A percentile compares a stretch with the other conserved stretches of the same genome.
These are phyloP conservation scores for Coemansia pectinata DNA, from an alignment of 192 early-diverging fungal species.

Conservation along the genomic window DNA sequence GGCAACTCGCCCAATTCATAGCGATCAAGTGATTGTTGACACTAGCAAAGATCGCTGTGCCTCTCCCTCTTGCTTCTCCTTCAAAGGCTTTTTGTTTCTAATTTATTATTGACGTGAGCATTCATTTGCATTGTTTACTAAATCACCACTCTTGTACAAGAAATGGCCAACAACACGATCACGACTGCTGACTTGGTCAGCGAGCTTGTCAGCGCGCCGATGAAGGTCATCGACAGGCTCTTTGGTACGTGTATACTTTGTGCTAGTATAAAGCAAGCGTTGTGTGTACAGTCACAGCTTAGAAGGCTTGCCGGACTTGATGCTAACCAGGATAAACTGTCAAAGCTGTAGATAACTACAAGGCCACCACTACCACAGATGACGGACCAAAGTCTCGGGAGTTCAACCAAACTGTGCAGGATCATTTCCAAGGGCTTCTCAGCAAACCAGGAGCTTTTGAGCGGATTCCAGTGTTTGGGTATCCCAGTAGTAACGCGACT, in stretches of 20 bases:
- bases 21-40: background rate
- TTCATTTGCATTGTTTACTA: background rate
- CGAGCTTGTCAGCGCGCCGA: slow-evolving; percentile 36
- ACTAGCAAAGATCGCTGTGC: background rate
- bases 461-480: slow-evolving; percentile 27
- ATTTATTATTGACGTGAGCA: background rate
- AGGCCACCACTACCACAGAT: background rate
- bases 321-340: background rate
- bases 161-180: slow-evolving; percentile 13
- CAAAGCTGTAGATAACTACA: background rate
- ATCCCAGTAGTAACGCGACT: background rate
- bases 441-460: slow-evolving; percentile 12
- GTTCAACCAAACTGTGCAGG: slow-evolving; percentile 29
- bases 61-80: background rate
- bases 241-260: slow-evolving; percentile 24
- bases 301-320: background rate
- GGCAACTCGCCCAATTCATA: background rate
- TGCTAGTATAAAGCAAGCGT: background rate
- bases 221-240: slow-evolving; percentile 33
- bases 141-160: background rate
- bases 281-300: background rate
- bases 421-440: slow-evolving; percentile 31
- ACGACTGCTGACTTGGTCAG: slow-evolving; percentile 13
- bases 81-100: background rate
- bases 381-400: slow-evolving; percentile 2